Base-by-base conservation (phyloP, 2,329 filamentous ascomycete genomes). In the Trichoderma harzianum region DNA sequence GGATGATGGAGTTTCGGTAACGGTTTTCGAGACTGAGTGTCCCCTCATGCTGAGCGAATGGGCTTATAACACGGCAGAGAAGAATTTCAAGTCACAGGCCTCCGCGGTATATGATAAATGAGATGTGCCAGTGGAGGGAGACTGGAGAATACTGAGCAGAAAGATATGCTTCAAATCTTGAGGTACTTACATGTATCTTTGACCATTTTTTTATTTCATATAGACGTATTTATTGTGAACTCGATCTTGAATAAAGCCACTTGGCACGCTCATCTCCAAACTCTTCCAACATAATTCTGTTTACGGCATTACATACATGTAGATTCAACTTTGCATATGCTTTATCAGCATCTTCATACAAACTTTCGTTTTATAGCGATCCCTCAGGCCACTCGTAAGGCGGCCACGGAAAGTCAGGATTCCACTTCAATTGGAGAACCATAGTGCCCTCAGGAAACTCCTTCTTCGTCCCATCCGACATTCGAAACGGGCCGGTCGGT, bases 391-490 rank as follows among this genome's bases (percentile, higher is more conserved):
- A 71, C 21, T 58, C 28, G 7, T 66, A 71, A 18, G 61, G 34
- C 10, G 69, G 69, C 69, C 69, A 71, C 3, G 51, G 10, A 32
- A 75, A 75, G 10, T 76, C 70, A 3, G 74, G 75, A 62, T 78
- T 62, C 8, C 70, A 74, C 1, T 30, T 64, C 12, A 74, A 21
- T 11, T 74, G 68, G 21, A 78, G 61, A 32, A 69, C 36, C 12
- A 77, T 69, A 8, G 72, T 75, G 6, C 76, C 76, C 26, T 75
- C 72, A 0, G 76, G 76, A 14, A 76, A 76, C 8, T 73, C 69
- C 36, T 73, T 75, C 51, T 47, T 67, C 10, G 72, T 72, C 3
- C 75, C 74, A 72, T 77, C 75, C 3, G 51, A 26, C 61, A 73
- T 32, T 8, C 69, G 58, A 66, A 68, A 60, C 34, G 68, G 28